Evolutionary conservation across 352 stramenopile species (phyloP).

Genomic region (Pythium insidiosum): DNA sequence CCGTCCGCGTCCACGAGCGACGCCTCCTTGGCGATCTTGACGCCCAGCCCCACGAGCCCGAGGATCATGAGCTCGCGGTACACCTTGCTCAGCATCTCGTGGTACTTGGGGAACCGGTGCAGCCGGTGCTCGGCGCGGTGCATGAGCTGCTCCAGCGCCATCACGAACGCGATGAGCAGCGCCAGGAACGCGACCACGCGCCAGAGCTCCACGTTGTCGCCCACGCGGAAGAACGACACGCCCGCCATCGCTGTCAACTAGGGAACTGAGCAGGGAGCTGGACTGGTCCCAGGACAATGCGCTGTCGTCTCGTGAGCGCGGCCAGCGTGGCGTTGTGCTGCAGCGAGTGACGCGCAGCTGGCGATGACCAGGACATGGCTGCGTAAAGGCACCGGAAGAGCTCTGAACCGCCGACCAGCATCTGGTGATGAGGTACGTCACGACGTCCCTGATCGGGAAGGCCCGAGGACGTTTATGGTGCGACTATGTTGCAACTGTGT

Average conservation of each 20-base stretch:
- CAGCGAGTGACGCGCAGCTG: no score
- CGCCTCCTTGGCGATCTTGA: conserved; percentile 14
- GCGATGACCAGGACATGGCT: no score
- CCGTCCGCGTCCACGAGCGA: conserved; percentile 4
- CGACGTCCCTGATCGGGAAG: no score
- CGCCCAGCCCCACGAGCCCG: conserved; percentile 21
- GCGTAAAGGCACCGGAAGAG: no score
- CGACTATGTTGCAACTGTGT: no score
- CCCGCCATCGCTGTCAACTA: not conserved
- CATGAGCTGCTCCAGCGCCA: conserved; percentile 15
- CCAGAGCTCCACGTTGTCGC: conserved; percentile 44
- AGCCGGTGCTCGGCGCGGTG: conserved; percentile 14
- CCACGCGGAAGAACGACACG: conserved; percentile 39
- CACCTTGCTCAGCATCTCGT: conserved; percentile 20
- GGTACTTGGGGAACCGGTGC: conserved; percentile 21
- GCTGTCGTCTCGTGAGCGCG: no score
- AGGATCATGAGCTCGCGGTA: conserved; percentile 26
- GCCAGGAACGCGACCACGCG: conserved; percentile 35
- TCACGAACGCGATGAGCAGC: conserved; percentile 26
- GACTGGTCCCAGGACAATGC: no score
- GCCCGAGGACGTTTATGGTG: no score
- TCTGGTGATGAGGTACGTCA: no score
- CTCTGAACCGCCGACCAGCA: no score
- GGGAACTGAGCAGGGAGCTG: no score
- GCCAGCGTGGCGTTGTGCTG: no score